A percentile compares a stretch with the other conserved stretches of the same genome.
These are phyloP conservation scores for Alternaria dauci DNA, from an alignment of 2,329 filamentous ascomycete genomes.

Conservation along the genomic window DNA sequence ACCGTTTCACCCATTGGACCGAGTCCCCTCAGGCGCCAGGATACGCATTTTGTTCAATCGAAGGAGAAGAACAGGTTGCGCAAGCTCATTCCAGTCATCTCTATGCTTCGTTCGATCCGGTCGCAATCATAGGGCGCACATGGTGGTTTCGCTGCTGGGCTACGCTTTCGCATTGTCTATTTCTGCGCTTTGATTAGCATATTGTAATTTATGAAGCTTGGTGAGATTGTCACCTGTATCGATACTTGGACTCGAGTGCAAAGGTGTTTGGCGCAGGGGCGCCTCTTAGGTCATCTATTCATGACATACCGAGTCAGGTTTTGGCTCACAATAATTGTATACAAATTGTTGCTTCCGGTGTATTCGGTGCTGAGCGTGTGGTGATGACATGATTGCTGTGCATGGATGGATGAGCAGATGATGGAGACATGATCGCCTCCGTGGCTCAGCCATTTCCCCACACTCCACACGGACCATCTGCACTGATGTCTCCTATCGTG, in stretches of 20 bases:
- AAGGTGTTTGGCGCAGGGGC: background rate
- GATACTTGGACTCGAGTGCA: background rate
- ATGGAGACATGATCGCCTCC: background rate
- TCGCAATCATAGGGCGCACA: constrained; percentile 1
- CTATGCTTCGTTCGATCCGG: constrained; percentile 20
- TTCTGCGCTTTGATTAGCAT: background rate
- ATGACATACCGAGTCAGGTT: no score
- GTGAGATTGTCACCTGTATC: constrained; percentile 2
- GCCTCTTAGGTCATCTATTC: no score
- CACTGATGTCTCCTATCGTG: background rate
- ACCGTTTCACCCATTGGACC: constrained; percentile 18
- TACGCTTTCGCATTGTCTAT: background rate
- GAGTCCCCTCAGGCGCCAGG: constrained; percentile 24
- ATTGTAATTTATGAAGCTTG: constrained; percentile 8
- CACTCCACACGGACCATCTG: constrained; percentile 1
- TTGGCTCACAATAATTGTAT: no score
- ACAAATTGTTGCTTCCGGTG: background rate
- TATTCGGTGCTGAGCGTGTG: constrained; percentile 1
- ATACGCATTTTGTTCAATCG: constrained; percentile 29
- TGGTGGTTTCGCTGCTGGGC: background rate
- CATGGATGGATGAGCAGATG: background rate
- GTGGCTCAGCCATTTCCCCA: background rate
- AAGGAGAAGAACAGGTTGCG: constrained; percentile 29
- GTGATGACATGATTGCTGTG: background rate
- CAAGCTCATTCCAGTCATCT: constrained; percentile 24